A percentile compares a stretch with the other conserved stretches of the same genome.
These are phyloP conservation scores for Cucurbita ficifolia DNA, from an alignment of 306 rosid genomes.

Conservation along the genomic window DNA sequence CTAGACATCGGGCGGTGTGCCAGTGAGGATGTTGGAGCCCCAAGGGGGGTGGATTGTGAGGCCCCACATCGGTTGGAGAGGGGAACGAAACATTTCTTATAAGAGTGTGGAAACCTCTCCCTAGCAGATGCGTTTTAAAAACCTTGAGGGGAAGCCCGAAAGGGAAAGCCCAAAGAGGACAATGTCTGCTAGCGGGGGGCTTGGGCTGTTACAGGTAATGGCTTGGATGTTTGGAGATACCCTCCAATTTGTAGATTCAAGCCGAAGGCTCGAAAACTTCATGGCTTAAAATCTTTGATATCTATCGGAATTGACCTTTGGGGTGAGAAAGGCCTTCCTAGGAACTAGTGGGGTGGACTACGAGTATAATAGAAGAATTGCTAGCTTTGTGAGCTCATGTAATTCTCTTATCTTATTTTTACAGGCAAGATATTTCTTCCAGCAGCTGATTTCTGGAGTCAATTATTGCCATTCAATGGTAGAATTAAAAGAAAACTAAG, in stretches of 20 bases:
- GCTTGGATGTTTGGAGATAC: neutral
- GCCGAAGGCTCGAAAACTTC: neutral
- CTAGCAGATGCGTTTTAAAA: too few species aligned
- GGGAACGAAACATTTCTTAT: too few species aligned
- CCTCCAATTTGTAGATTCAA: neutral
- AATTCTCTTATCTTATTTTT: neutral
- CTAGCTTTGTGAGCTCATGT: neutral
- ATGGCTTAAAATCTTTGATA: neutral
- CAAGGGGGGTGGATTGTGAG: too few species aligned
- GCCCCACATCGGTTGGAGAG: too few species aligned
- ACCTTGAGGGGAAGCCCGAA: too few species aligned
- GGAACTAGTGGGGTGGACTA: neutral
- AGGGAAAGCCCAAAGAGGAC: too few species aligned
- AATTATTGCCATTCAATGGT: slow-evolving; percentile 5
- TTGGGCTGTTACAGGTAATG: neutral
- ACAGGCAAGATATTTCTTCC: slow-evolving; percentile 4
- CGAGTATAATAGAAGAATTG: neutral
- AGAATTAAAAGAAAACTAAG: neutral
- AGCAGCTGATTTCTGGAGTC: slow-evolving; percentile 5
- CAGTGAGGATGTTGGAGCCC: too few species aligned
- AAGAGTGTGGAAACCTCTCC: too few species aligned
- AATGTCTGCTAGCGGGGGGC: too few species aligned
- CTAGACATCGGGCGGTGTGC: too few species aligned
- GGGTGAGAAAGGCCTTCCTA: neutral
- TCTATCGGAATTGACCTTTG: neutral